Evolutionary conservation across 345 rosid species (phyloP).

Genomic region (Mallotus nudiflorus): DNA sequence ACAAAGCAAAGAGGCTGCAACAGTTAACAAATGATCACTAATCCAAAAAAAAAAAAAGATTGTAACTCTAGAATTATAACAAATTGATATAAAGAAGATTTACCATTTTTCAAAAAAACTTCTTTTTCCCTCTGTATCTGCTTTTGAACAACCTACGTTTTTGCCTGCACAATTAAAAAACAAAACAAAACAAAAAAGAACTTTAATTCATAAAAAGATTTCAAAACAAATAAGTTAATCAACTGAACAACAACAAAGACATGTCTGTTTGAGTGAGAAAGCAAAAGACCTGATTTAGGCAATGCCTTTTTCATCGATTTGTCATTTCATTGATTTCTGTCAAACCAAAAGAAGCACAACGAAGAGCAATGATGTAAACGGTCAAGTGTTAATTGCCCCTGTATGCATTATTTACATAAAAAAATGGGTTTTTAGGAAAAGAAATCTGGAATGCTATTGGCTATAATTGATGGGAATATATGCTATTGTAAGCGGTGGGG

Average conservation of each 20-base stretch:
- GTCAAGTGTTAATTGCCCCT: neutral
- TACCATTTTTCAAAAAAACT: constrained; percentile 6
- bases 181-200: too few species aligned
- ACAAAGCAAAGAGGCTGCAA: constrained; percentile 16
- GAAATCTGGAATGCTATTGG: too few species aligned
- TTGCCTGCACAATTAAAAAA: neutral
- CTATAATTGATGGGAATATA: too few species aligned
- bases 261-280: neutral
- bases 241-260: too few species aligned
- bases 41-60: neutral
- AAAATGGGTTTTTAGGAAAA: neutral
- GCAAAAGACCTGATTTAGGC: neutral
- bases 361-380: neutral
- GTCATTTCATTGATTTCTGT: neutral
- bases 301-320: neutral
- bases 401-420: too few species aligned
- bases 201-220: too few species aligned
- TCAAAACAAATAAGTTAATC: too few species aligned
- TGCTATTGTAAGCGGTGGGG: too few species aligned
- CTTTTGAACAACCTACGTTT: neutral
- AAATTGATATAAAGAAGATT: neutral
- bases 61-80: neutral
- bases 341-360: neutral
- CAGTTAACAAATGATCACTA: neutral
- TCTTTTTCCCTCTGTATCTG: neutral